Evolutionary conservation across 306 rosid genomes (phyloP).

Genomic region (Quercus suber): DNA sequence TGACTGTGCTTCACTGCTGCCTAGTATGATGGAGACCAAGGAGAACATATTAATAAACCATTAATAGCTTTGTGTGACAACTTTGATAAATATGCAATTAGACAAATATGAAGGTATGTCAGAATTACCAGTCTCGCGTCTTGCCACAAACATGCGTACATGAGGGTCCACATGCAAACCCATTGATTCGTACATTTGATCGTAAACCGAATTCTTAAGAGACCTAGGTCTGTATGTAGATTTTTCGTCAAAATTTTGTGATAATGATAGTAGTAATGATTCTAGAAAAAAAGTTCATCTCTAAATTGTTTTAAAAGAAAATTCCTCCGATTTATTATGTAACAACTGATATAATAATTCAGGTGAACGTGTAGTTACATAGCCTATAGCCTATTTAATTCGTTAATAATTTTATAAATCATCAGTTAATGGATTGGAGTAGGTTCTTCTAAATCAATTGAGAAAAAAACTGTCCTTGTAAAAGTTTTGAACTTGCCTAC

Average conservation of each 20-base stretch:
- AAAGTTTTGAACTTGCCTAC: too few species aligned
- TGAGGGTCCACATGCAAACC: constrained; percentile 62
- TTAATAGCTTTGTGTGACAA: not conserved
- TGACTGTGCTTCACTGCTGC: not conserved
- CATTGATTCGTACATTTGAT: constrained; percentile 36
- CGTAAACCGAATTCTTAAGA: constrained; percentile 32
- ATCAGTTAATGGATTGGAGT: too few species aligned
- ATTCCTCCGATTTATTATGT: too few species aligned
- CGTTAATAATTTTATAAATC: too few species aligned
- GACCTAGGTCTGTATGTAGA: constrained; percentile 6
- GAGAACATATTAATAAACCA: not conserved
- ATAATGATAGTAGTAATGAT: not conserved
- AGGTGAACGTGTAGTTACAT: too few species aligned
- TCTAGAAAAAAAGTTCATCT: too few species aligned
- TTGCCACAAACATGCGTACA: constrained; percentile 32
- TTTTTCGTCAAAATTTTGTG: not conserved
- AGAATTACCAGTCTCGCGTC: constrained; percentile 26
- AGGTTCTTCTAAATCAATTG: too few species aligned
- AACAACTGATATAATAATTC: too few species aligned
- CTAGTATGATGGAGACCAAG: not conserved
- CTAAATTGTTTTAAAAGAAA: too few species aligned
- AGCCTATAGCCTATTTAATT: too few species aligned
- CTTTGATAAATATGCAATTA: not conserved
- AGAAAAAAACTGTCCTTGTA: too few species aligned
- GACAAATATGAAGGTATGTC: not conserved